phyloP scores from a whole-genome alignment of 2,329 filamentous ascomycete genomes.

The Penicillium freii region DNA sequence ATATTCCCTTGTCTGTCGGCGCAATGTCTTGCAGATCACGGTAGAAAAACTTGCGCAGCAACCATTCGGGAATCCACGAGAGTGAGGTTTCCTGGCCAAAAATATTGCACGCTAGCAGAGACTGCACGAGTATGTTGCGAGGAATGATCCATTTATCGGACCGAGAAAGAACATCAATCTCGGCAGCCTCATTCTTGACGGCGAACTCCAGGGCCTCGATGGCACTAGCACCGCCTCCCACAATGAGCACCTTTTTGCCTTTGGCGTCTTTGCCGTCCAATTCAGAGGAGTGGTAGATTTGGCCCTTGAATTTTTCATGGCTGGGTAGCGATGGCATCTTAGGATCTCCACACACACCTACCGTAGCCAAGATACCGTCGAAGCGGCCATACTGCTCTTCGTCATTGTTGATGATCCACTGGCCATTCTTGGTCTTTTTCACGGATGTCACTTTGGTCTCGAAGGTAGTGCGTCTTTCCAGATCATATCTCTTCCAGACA shows the following conservation, averaged over 20 bases:
- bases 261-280: constrained; percentile 70
- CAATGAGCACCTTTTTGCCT: constrained; percentile 71
- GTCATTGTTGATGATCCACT: constrained; percentile 77
- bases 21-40: constrained; percentile 73
- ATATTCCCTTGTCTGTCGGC: constrained; percentile 66
- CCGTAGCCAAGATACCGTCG: constrained; percentile 73
- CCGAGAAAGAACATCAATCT: constrained; percentile 70
- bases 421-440: constrained; percentile 64
- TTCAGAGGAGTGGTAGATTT: constrained; percentile 71
- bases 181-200: constrained; percentile 61
- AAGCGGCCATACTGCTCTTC: constrained; percentile 68
- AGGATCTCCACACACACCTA: constrained; percentile 77
- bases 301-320: constrained; percentile 69
- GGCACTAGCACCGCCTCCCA: constrained; percentile 77
- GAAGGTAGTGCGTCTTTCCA: constrained; percentile 70
- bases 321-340: constrained; percentile 69
- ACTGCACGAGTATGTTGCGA: constrained; percentile 71
- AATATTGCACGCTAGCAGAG: constrained; percentile 72
- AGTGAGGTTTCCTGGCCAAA: constrained; percentile 73
- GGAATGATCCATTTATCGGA: constrained; percentile 88
- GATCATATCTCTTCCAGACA: constrained; percentile 72
- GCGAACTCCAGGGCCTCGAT: constrained; percentile 82
- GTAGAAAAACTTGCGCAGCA: constrained; percentile 78
- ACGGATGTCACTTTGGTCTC: constrained; percentile 67
- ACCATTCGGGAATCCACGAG: constrained; percentile 73